Conservation (phyloP, 768 basidiomycete genomes). For the button mushroom (Agaricus bisporus) region DNA sequence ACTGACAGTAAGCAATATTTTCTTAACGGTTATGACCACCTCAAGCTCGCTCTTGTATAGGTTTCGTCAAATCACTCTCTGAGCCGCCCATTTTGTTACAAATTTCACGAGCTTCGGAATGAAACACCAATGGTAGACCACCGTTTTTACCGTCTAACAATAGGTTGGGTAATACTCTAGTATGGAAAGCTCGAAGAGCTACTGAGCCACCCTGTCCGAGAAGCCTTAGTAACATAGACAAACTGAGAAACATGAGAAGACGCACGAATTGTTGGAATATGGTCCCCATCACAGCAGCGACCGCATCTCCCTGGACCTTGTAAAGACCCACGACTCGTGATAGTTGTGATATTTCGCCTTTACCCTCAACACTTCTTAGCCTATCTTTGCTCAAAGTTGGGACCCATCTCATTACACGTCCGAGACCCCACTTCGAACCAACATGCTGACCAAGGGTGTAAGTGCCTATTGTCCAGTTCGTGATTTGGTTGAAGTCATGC, state of each 20-base stretch:
- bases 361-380: conserved; percentile 22
- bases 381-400: conserved; percentile 42
- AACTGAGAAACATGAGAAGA: background rate
- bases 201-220: conserved; percentile 36
- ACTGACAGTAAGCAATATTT: conserved; percentile 20
- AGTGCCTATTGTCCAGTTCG: conserved; percentile 56
- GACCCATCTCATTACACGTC: conserved; percentile 70
- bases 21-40: background rate
- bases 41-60: background rate
- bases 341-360: conserved; percentile 34
- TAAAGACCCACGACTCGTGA: conserved; percentile 58
- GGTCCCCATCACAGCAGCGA: conserved; percentile 71
- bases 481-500: conserved; percentile 55
- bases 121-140: conserved; percentile 42
- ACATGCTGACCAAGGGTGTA: conserved; percentile 70
- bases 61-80: conserved; percentile 18
- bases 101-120: conserved; percentile 36
- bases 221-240: conserved; percentile 6
- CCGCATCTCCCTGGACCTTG: conserved; percentile 73
- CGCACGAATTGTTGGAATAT: conserved; percentile 78
- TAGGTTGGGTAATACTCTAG: conserved; percentile 39
- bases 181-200: conserved; percentile 46
- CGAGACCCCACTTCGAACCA: conserved; percentile 70
- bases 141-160: conserved; percentile 21
- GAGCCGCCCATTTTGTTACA: conserved; percentile 47